Evolutionary conservation across 768 basidiomycete species (phyloP).

Genomic region (Kwoniella sp.): DNA sequence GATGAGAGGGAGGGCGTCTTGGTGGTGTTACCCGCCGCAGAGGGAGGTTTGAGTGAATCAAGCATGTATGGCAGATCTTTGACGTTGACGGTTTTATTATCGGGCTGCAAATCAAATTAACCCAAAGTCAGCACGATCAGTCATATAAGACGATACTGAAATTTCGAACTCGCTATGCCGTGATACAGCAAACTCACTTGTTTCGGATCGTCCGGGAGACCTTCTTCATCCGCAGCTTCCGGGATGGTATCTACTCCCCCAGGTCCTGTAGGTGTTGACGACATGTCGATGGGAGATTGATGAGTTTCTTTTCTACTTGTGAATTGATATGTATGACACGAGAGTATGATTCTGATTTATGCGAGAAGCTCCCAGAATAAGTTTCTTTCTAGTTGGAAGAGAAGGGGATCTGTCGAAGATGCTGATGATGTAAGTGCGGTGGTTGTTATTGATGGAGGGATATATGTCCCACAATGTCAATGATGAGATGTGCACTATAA

Average conservation of each 20-base stretch:
- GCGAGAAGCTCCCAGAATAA: background rate
- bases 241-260: constrained; percentile 21
- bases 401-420: no score
- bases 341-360: no score
- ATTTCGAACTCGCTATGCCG: no score
- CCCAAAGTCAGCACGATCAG: background rate
- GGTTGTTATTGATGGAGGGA: background rate
- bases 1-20: constrained; percentile 30
- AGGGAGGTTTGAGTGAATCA: constrained; percentile 17
- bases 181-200: constrained; percentile 7
- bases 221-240: constrained; percentile 26
- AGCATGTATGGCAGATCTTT: constrained; percentile 35
- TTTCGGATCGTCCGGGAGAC: constrained; percentile 20
- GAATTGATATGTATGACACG: background rate
- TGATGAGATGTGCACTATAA: constrained; percentile 2
- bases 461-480: background rate
- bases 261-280: constrained; percentile 1
- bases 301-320: background rate
- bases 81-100: constrained; percentile 28
- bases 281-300: background rate
- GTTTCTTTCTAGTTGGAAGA: no score
- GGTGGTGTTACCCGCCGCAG: constrained; percentile 9
- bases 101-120: background rate
- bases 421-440: no score
- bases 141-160: background rate